phyloP scores from a whole-genome alignment of 140 eudicot species.

The Ambrosia hybrid region DNA sequence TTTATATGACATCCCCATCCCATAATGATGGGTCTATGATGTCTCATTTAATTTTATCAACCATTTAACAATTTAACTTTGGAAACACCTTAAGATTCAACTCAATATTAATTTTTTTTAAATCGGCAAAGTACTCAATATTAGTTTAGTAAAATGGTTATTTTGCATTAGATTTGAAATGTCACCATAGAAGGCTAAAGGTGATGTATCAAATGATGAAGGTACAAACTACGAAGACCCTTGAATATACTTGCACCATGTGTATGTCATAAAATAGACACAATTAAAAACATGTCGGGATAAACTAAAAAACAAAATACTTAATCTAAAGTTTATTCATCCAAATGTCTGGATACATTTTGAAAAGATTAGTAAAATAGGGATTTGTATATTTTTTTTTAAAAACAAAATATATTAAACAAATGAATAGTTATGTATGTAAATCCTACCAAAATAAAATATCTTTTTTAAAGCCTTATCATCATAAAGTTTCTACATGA shows the following conservation, averaged over 20 bases:
- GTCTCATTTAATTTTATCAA: too few species aligned
- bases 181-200: conserved; percentile 23
- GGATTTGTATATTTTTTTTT: background rate
- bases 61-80: too few species aligned
- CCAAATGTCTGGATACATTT: background rate
- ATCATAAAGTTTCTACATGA: background rate
- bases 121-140: too few species aligned
- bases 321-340: conserved; percentile 4
- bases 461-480: background rate
- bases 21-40: too few species aligned
- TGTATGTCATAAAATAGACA: conserved; percentile 7
- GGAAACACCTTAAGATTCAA: too few species aligned
- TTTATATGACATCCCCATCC: too few species aligned
- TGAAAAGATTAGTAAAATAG: too few species aligned
- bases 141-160: background rate
- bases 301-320: background rate
- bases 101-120: too few species aligned
- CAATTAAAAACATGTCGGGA: conserved; percentile 6
- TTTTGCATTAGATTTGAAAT: conserved; percentile 5
- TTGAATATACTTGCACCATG: conserved; percentile 17
- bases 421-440: background rate
- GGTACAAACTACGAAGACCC: conserved; percentile 9
- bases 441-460: background rate
- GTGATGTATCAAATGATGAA: conserved; percentile 36
- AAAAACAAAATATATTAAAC: background rate